Evolutionary conservation across 306 rosid genomes (phyloP).

Genomic region (Coriaria nepalensis): DNA sequence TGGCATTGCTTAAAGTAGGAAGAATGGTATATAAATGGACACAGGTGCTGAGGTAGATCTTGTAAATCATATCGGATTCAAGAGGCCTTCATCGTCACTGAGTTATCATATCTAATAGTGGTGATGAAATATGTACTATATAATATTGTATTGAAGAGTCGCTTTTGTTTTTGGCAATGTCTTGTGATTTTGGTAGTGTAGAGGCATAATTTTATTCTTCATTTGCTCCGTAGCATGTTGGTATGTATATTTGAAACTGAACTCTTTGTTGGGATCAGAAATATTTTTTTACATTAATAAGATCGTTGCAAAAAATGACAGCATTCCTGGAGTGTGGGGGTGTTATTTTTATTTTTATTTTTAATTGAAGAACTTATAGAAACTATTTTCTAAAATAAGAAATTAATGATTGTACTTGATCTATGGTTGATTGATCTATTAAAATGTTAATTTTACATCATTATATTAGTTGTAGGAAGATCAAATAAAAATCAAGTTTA

Average conservation of each 20-base stretch:
- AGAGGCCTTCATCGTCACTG: conserved; percentile 37
- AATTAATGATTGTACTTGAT: too few species aligned
- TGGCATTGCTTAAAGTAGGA: conserved; percentile 32
- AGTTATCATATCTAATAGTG: conserved; percentile 41
- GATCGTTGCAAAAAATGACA: too few species aligned
- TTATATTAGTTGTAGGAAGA: too few species aligned
- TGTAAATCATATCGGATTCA: conserved; percentile 59
- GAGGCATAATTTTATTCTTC: conserved; percentile 40
- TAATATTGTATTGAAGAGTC: conserved; percentile 41
- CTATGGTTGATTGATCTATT: too few species aligned
- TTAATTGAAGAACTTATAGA: too few species aligned
- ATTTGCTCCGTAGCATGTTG: conserved; percentile 17
- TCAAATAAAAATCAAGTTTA: too few species aligned
- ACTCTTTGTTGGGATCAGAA: conserved; percentile 32
- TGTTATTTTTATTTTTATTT: too few species aligned
- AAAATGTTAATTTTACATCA: too few species aligned
- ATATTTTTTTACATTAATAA: conserved; percentile 26
- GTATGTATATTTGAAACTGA: conserved; percentile 31
- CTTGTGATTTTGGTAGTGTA: conserved; percentile 64
- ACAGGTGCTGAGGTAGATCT: conserved; percentile 30
- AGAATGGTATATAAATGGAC: conserved; percentile 28
- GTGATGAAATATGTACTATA: conserved; percentile 42
- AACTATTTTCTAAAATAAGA: too few species aligned
- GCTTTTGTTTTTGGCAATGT: conserved; percentile 28
- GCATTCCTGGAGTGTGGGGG: too few species aligned